Evolutionary conservation across 208 protist genomes (phyloP), one percentile per base, ranked within the genome.

Genomic region (Trypanosoma cruzi): DNA sequence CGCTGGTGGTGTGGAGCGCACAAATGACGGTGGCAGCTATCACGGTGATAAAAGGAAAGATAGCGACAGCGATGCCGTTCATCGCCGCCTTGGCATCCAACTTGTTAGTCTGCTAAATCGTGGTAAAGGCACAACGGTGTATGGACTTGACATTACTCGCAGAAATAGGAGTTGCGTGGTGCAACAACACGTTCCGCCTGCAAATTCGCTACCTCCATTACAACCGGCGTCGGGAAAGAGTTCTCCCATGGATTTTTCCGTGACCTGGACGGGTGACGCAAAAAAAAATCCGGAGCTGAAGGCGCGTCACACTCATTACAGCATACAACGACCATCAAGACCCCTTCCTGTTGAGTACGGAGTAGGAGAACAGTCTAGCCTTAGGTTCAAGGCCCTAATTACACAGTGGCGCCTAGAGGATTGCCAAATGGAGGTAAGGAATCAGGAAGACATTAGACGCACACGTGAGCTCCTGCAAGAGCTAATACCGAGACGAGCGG

Each of bases 401-500:
- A 54, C 83, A 1, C 34, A 78, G 26, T 50, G 57, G 13, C 79
- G 81, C 7, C 73, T 74, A 1, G 40, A 68, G 8, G 80, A 86
- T 34, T 44, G 89, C 24, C 72, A 81, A 44, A 58, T 64, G 40
- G 77, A 88, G 50, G 34, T 85, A 53, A 49, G 55, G 29, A 68
- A 80, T 52, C 57, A 62, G 0, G 73, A 74, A 22, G 78, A 86
- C 64, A 75, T 89, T 8, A 36, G 63, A 29, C 79, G 77, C 13
- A 81, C 86, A 36, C 81, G 84, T 24, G 54, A 67, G 31, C 74
- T 79, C n/a, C 62, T 92, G 48, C 56, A 70, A 6, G 73, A 86
- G 14, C 71, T 88, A 16, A 29, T 68, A 18, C 65, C 73, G 24
- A 53, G 57, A 46, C 49, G 71, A 24, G 29, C n/a, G 46, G 18